Conservation (phyloP, 495 filamentous ascomycete genomes). For the Umbilicaria muhlenbergii region DNA sequence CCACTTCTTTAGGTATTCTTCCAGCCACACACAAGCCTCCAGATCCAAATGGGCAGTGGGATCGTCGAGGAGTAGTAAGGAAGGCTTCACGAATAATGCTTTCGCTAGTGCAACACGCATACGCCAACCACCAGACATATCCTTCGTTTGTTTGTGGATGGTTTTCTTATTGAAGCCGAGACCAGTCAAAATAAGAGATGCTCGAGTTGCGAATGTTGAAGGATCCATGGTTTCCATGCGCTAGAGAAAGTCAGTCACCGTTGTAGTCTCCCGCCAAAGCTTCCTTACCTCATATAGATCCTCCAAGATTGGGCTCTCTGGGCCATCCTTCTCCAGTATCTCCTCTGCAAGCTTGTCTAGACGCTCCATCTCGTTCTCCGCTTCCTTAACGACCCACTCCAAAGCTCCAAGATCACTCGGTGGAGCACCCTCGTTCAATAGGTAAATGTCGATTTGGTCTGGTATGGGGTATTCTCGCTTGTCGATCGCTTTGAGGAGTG, state of each 20-base stretch:
- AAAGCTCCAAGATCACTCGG: conserved; percentile 76
- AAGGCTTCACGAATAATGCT: conserved; percentile 96
- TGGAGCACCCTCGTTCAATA: conserved; percentile 95
- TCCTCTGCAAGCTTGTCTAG: conserved; percentile 82
- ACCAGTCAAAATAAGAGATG: conserved; percentile 93
- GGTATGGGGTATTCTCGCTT: conserved; percentile 90
- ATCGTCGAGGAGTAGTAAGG: conserved; percentile 89
- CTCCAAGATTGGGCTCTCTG: conserved; percentile 79
- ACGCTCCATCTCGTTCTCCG: conserved; percentile 79
- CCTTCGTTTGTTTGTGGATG: conserved; percentile 98
- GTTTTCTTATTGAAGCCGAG: conserved; percentile 96
- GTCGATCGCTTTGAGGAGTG: conserved; percentile 84
- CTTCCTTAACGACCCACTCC: conserved; percentile 94
- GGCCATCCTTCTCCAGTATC: conserved; percentile 78
- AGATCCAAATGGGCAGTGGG: conserved; percentile 98
- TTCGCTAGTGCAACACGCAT: conserved; percentile 98
- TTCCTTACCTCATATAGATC: conserved; percentile 85
- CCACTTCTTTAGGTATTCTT: conserved; percentile 99
- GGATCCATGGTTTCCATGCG: conserved; percentile 99
- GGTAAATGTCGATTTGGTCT: conserved; percentile 95
- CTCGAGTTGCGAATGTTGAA: conserved; percentile 96
- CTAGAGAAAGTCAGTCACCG: conserved; percentile 32
- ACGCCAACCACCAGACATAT: conserved; percentile 99
- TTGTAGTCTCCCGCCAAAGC: too few relatives aligned
- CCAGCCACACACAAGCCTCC: conserved; percentile 98